Percentiles rank a stretch among this genome's conserved stretches.
Evolutionary conservation across 1,284 basidiomycete species (phyloP).

Genomic region (Hemileia vastatrix): DNA sequence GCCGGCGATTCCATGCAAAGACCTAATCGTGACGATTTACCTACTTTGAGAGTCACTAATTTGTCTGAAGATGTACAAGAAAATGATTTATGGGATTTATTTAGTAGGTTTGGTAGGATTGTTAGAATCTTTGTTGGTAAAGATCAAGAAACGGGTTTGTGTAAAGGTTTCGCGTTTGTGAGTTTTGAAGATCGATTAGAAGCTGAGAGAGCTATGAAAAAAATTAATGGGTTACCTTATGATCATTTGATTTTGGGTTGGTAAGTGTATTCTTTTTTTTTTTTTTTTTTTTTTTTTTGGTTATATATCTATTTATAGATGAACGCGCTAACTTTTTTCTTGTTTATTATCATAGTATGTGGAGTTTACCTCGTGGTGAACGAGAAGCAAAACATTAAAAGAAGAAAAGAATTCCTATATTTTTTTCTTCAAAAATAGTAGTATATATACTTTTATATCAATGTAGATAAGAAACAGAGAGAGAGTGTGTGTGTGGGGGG

Average conservation of each 20-base stretch:
- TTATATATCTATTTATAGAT: not conserved
- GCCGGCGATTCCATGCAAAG: slow-evolving; percentile 73
- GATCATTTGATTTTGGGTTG: slow-evolving; percentile 22
- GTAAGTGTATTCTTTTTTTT: slow-evolving; percentile 47
- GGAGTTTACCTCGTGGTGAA: slow-evolving; percentile 22
- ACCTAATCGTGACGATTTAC: slow-evolving; percentile 71
- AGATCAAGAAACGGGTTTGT: slow-evolving; percentile 86
- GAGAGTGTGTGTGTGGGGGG: too few relatives aligned
- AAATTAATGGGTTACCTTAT: slow-evolving; percentile 65
- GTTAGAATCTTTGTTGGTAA: slow-evolving; percentile 87
- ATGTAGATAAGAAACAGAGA: too few relatives aligned
- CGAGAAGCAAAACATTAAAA: slow-evolving; percentile 8
- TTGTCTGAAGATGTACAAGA: slow-evolving; percentile 92
- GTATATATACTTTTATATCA: too few relatives aligned
- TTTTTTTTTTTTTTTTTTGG: not conserved
- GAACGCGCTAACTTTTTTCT: not conserved
- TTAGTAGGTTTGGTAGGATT: slow-evolving; percentile 55
- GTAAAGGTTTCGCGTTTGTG: slow-evolving; percentile 93
- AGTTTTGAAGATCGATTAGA: slow-evolving; percentile 74
- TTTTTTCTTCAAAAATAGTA: too few relatives aligned
- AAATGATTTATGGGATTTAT: slow-evolving; percentile 84
- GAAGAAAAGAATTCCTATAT: not conserved
- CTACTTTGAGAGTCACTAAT: slow-evolving; percentile 94
- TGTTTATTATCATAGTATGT: slow-evolving; percentile 10
- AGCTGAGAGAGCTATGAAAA: slow-evolving; percentile 82